A percentile compares a stretch with the other conserved stretches of the same genome.
These are phyloP conservation scores for Trematosphaeria pertusa DNA, from an alignment of 2,329 filamentous ascomycete species.

Conservation along the genomic window DNA sequence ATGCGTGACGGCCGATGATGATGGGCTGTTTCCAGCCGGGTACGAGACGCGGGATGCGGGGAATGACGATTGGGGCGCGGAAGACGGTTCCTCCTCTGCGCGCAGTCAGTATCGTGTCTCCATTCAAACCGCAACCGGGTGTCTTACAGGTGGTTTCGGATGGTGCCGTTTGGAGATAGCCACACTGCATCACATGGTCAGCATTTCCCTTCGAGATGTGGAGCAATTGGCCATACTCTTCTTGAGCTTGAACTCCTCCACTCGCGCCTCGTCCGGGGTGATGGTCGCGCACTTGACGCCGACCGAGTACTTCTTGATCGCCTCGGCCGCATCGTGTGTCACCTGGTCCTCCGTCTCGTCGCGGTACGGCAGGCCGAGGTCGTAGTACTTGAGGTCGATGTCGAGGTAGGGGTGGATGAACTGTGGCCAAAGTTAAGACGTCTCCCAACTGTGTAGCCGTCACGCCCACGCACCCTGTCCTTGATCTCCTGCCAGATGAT, in stretches of 20 bases:
- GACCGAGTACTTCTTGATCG: slow-evolving; percentile 98
- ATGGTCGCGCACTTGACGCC: slow-evolving; percentile 99
- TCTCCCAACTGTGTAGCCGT: background rate
- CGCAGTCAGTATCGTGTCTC: slow-evolving; percentile 23
- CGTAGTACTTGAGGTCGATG: slow-evolving; percentile 98
- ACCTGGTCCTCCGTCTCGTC: slow-evolving; percentile 97
- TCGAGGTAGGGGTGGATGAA: slow-evolving; percentile 97
- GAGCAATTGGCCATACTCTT: slow-evolving; percentile 70
- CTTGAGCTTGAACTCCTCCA: slow-evolving; percentile 98
- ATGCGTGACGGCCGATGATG: slow-evolving; percentile 97
- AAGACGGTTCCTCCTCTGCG: slow-evolving; percentile 88
- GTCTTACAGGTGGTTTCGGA: slow-evolving; percentile 68
- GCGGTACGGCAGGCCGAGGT: slow-evolving; percentile 90
- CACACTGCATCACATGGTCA: slow-evolving; percentile 71
- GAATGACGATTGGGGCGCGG: slow-evolving; percentile 98
- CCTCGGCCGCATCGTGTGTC: slow-evolving; percentile 91
- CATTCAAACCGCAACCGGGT: background rate
- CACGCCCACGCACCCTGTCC: slow-evolving; percentile 69
- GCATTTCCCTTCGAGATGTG: background rate
- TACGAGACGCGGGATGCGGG: slow-evolving; percentile 88
- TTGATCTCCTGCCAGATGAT: slow-evolving; percentile 99
- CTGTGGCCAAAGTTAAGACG: slow-evolving; percentile 43
- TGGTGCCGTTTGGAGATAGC: slow-evolving; percentile 95
- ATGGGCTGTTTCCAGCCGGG: slow-evolving; percentile 99
- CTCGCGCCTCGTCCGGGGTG: slow-evolving; percentile 94